phyloP scores from a whole-genome alignment of 257 asterid species.

The Solanum sparsipilum region DNA sequence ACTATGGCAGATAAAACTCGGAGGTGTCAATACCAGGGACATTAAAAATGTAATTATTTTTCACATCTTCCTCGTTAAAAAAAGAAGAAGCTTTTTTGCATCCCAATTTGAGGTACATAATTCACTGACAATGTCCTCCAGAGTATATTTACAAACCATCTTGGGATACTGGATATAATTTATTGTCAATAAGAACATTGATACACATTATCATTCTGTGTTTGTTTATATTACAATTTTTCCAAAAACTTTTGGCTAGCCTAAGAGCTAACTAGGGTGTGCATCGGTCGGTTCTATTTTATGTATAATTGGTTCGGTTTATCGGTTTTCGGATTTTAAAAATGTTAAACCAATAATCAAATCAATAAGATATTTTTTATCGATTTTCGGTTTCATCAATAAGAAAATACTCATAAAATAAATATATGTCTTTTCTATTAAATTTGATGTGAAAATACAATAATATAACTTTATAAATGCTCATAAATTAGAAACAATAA shows the following conservation, averaged over 20 bases:
- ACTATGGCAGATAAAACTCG: neutral
- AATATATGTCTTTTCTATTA: too few species aligned
- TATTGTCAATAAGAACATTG: neutral
- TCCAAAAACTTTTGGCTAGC: neutral
- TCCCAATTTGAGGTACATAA: slow-evolving; percentile 10
- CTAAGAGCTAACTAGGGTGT: neutral
- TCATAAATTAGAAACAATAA: too few species aligned
- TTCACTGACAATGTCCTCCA: neutral
- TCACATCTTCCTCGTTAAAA: neutral
- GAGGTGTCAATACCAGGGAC: neutral
- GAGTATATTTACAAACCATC: neutral
- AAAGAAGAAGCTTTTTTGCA: neutral
- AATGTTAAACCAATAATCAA: too few species aligned
- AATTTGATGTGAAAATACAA: too few species aligned
- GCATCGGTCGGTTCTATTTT: too few species aligned
- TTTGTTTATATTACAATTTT: neutral
- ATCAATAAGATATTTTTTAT: too few species aligned
- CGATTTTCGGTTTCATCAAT: too few species aligned
- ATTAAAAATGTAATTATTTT: slow-evolving; percentile 28
- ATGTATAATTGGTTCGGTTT: too few species aligned
- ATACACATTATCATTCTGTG: neutral
- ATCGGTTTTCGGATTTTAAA: too few species aligned
- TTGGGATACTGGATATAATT: neutral
- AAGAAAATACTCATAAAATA: too few species aligned
- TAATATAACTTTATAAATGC: too few species aligned